Evolutionary conservation across 768 basidiomycete genomes (phyloP), one percentile per base, ranked within the genome.

Genomic region (Suillus paluster): DNA sequence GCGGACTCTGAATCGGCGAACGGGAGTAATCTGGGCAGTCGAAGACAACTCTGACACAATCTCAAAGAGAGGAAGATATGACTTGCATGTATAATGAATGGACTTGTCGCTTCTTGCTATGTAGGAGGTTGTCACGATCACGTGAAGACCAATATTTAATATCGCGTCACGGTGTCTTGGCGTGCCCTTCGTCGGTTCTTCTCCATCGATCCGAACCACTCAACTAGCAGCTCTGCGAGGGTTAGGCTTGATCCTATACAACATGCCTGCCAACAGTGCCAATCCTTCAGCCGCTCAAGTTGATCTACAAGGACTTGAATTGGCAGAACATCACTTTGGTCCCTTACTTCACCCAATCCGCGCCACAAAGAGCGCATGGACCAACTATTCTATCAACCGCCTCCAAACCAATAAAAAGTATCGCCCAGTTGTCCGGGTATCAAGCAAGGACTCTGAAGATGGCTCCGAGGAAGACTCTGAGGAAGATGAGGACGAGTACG

Each of bases 271-370:
- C 30, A 50, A 30, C 27, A 30, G 17, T 50, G 30, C 30, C 19
- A 27, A 19, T 30, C 49, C 30, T 30, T 50, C 27, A 50, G 23
- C 23, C 15, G 17, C 49, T 50, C 10, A 50, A 50, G 30, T 1
- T 2, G 30, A 33, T 19, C 5, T 27, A n/a, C 27, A 39, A 23
- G 60, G 60, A 25, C 12, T 61, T 30, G 39, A 61, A 45, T 23
- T 62, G 12, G 61, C 61, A 14, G 57, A 62, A 48, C 23, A 14
- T n/a, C 27, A 23, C 21, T 62, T 62, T 23, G 61, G 56, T 11
- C 61, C 56, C 27, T 57, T 62, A 12, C 30, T 62, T 30, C 49
- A 41, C 21, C 61, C 61, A 17, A 49, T 49, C 46, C 11, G 30
- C 4, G 56, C 56, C n/a, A 57, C 56, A 5, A 19, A 44, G 41